Evolutionary conservation across 2,329 filamentous ascomycete genomes (phyloP), one percentile per base, ranked within the genome.

Genomic region (Zalaria obscura): DNA sequence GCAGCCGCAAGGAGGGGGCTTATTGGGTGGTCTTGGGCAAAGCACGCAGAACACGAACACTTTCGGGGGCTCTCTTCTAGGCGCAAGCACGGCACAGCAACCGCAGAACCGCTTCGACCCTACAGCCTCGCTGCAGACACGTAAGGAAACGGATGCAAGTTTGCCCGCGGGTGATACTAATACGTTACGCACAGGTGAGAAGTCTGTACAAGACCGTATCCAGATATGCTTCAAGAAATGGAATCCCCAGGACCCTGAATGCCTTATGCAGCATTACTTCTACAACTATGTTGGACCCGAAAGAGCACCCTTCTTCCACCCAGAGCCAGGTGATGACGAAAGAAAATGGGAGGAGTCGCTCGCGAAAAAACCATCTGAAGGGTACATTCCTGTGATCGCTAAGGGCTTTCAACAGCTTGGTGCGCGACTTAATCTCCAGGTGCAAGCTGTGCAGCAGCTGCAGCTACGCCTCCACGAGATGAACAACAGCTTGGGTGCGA

Each of bases 281-380:
- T 93, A 91, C 70, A 91, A 91, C 64, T 78, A 83, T 50, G 83
- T 88, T 47, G 78, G 82, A 48, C 76, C 82, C 53, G 73, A 76
- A 40, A 73, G 74, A 55, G 78, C 81, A n/a, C 82, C 82, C 7
- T 87, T 82, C 59, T 88, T 83, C 60, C 75, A 78, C 48, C 82
- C 82, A 2, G 69, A 74, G 10, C 66, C 76, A 1, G 68, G 75
- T 50, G 85, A 91, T 55, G 78, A 88, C 55, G 75, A 80, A 32
- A 73, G 76, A 48, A 83, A 83, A 55, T 93, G 84, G 83, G 85
- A 93, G 54, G 82, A 87, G 52, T 85, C 85, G 0, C 72, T 89
- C 27, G 75, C 81, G 50, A 81, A 82, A 55, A 87, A 88, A 63
- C 85, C 85, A 4, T 80, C 74, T 5, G 72, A 78, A 5, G 79